Evolutionary conservation across 768 basidiomycete species (phyloP).

Genomic region (Phanerodontia chrysosporium): DNA sequence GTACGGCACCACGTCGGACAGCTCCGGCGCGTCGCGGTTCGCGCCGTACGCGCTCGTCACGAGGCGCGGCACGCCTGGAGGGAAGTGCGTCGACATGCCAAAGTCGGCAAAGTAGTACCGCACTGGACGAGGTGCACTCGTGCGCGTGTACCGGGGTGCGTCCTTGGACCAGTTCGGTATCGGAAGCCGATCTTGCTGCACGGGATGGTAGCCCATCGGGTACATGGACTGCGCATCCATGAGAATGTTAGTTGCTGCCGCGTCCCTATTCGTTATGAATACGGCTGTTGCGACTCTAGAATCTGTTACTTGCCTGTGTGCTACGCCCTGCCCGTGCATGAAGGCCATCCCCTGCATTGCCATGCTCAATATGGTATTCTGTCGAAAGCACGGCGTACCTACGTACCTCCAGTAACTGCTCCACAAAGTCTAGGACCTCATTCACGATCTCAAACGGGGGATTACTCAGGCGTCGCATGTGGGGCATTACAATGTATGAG

Average conservation of each 20-base stretch:
- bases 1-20: conserved; percentile 18
- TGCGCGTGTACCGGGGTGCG: neutral
- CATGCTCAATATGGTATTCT: too few species aligned
- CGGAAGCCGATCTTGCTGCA: neutral
- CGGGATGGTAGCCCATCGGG: conserved; percentile 9
- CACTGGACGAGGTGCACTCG: neutral
- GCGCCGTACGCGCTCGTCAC: conserved; percentile 14
- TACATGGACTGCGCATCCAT: conserved; percentile 11
- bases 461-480: conserved; percentile 12
- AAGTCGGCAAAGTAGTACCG: conserved; percentile 18
- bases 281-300: neutral
- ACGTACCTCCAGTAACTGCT: conserved; percentile 19
- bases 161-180: neutral
- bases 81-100: conserved; percentile 7
- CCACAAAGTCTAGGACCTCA: conserved; percentile 22
- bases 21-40: conserved; percentile 21
- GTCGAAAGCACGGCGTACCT: neutral
- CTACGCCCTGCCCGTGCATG: conserved; percentile 18
- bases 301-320: conserved; percentile 13
- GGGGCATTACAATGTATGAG: conserved; percentile 14
- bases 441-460: conserved; percentile 18
- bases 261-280: neutral
- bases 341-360: conserved; percentile 16
- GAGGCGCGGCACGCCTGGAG: neutral
- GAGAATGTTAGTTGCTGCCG: neutral